phyloP scores from a whole-genome alignment of 2,329 filamentous ascomycete species.

The Aspergillus fischeri region DNA sequence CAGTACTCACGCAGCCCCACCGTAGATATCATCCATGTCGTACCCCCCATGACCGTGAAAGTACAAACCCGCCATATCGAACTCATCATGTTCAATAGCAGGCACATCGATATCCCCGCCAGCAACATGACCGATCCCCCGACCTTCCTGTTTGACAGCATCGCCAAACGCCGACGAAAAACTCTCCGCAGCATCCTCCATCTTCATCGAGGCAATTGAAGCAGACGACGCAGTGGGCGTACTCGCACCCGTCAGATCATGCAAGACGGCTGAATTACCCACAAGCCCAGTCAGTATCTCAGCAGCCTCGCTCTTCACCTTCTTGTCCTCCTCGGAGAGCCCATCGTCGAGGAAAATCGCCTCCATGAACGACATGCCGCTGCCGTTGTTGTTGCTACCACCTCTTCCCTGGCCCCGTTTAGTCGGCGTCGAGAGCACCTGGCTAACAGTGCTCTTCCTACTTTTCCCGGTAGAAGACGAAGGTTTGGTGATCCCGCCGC shows the following conservation, averaged over 20 bases:
- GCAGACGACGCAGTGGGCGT: neutral
- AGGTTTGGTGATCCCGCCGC: slow-evolving; percentile 14
- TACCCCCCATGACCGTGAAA: slow-evolving; percentile 4
- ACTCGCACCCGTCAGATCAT: neutral
- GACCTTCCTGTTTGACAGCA: neutral
- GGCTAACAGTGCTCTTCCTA: neutral
- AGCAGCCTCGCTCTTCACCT: slow-evolving; percentile 3
- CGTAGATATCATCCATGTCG: slow-evolving; percentile 11
- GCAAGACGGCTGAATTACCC: neutral
- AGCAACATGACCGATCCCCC: neutral
- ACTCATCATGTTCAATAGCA: neutral
- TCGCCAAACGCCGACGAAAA: neutral
- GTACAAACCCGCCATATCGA: neutral
- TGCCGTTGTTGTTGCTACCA: neutral
- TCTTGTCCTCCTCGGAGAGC: slow-evolving; percentile 2
- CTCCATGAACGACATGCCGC: slow-evolving; percentile 4
- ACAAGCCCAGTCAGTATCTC: neutral
- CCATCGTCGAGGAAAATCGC: slow-evolving; percentile 14
- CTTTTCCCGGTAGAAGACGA: slow-evolving; percentile 1
- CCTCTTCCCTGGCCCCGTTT: neutral
- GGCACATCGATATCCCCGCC: neutral
- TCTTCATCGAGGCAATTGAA: neutral
- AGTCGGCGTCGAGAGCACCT: slow-evolving; percentile 2
- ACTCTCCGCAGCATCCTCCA: neutral
- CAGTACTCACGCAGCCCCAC: slow-evolving; percentile 3